phyloP scores from a whole-genome alignment of 306 rosid species.

The Casuarina glauca region DNA sequence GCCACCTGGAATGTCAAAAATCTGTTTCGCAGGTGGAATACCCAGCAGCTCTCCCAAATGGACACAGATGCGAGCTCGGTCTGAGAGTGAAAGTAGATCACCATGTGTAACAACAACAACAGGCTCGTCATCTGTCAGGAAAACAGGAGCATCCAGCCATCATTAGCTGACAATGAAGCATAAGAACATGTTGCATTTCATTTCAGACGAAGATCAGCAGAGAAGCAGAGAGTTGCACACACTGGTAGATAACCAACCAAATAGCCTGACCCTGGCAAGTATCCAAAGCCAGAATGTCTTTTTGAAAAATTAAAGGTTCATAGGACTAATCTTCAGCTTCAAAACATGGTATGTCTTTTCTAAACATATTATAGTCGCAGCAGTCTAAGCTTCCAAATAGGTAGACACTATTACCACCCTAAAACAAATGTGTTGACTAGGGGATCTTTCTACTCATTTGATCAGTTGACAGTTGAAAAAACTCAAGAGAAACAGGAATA shows the following conservation, averaged over 20 bases:
- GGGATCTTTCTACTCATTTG: neutral
- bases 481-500: neutral
- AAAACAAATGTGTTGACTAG: neutral
- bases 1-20: constrained; percentile 87
- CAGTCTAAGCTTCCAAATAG: neutral
- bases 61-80: constrained; percentile 57
- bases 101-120: constrained; percentile 79
- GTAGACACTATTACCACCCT: neutral
- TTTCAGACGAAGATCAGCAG: constrained; percentile 7
- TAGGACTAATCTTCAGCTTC: neutral
- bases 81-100: constrained; percentile 68
- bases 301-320: neutral
- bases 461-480: neutral
- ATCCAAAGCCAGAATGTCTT: neutral
- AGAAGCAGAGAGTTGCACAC: neutral
- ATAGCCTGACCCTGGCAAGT: neutral
- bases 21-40: constrained; percentile 69
- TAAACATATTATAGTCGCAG: neutral
- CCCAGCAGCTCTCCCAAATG: constrained; percentile 72
- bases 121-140: constrained; percentile 79
- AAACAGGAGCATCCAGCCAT: constrained; percentile 14
- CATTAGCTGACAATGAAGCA: neutral
- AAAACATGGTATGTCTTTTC: neutral
- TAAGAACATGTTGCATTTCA: neutral
- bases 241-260: neutral